Conservation (phyloP, 371 early-diverging fungal species). For the Syncephalastrum monosporum region DNA sequence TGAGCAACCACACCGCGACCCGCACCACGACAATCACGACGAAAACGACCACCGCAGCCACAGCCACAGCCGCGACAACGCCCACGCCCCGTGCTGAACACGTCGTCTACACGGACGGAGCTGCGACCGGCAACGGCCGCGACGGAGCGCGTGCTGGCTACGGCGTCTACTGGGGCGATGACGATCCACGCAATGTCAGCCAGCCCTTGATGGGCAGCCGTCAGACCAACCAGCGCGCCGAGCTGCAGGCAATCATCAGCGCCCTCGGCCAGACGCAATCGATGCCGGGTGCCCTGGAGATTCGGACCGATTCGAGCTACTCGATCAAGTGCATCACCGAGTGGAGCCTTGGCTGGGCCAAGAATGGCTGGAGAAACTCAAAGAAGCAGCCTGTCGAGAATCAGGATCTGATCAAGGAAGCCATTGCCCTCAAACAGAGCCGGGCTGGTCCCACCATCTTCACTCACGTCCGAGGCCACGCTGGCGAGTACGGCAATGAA, state of each 20-base stretch:
- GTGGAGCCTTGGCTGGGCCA: constrained; percentile 75
- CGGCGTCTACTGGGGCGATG: constrained; percentile 81
- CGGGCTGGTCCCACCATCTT: constrained; percentile 44
- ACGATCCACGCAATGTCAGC: constrained; percentile 75
- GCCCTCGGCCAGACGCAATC: constrained; percentile 59
- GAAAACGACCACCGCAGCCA: background rate
- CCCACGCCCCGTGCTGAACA: background rate
- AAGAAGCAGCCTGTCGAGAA: constrained; percentile 64
- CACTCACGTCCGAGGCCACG: constrained; percentile 64
- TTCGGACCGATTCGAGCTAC: constrained; percentile 78
- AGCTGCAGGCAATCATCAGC: constrained; percentile 69
- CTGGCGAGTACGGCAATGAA: constrained; percentile 71
- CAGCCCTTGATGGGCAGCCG: constrained; percentile 55
- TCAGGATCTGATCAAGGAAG: constrained; percentile 66
- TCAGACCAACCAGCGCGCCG: constrained; percentile 90
- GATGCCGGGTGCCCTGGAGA: constrained; percentile 30
- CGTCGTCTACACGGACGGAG: constrained; percentile 81
- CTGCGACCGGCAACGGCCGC: constrained; percentile 68
- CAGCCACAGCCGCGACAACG: background rate
- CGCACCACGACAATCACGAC: background rate
- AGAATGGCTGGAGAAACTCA: constrained; percentile 58
- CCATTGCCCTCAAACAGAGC: constrained; percentile 38
- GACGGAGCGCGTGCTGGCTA: constrained; percentile 67
- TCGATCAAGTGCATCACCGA: constrained; percentile 57
- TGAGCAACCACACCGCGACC: background rate